Percentiles rank a stretch among this genome's conserved stretches.
Conservation (phyloP, 2,329 filamentous ascomycete species). For the Exutisphaerella laricina region DNA sequence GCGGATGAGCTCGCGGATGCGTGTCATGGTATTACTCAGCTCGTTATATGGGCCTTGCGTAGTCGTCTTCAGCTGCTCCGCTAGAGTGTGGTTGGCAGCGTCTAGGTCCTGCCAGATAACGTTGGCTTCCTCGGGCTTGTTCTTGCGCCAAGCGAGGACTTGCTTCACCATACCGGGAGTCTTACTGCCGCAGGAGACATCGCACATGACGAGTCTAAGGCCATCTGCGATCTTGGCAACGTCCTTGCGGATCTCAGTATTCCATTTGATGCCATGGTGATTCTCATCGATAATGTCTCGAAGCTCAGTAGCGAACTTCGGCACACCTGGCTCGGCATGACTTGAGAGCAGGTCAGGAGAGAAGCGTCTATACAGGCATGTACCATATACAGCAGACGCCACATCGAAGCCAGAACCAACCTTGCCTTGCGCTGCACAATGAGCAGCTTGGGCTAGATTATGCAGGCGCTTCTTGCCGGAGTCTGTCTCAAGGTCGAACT, state of each 20-base stretch:
- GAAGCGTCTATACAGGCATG: conserved; percentile 88
- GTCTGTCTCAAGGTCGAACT: conserved; percentile 54
- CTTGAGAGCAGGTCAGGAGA: conserved; percentile 66
- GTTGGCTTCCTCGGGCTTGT: conserved; percentile 59
- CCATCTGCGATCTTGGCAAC: conserved; percentile 66
- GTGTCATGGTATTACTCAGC: conserved; percentile 48
- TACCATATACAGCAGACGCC: conserved; percentile 85
- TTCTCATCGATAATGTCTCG: conserved; percentile 60
- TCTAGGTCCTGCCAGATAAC: conserved; percentile 72
- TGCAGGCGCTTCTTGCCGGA: conserved; percentile 62
- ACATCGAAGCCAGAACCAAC: conserved; percentile 95
- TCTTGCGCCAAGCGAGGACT: conserved; percentile 73
- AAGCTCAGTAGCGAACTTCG: conserved; percentile 62
- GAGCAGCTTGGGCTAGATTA: conserved; percentile 87
- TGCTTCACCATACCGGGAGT: conserved; percentile 95
- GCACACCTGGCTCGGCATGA: conserved; percentile 60
- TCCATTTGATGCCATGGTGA: conserved; percentile 56
- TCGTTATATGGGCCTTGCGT: conserved; percentile 45
- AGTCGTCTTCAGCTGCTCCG: conserved; percentile 54
- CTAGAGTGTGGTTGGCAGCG: conserved; percentile 64
- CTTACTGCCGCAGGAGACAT: conserved; percentile 89
- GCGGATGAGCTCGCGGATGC: conserved; percentile 58
- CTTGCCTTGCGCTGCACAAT: conserved; percentile 95
- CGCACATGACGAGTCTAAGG: conserved; percentile 81
- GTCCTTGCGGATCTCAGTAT: conserved; percentile 67